Evolutionary conservation across 164 flowering plant genomes (phyloP).

Genomic region (Platanus orientalis): DNA sequence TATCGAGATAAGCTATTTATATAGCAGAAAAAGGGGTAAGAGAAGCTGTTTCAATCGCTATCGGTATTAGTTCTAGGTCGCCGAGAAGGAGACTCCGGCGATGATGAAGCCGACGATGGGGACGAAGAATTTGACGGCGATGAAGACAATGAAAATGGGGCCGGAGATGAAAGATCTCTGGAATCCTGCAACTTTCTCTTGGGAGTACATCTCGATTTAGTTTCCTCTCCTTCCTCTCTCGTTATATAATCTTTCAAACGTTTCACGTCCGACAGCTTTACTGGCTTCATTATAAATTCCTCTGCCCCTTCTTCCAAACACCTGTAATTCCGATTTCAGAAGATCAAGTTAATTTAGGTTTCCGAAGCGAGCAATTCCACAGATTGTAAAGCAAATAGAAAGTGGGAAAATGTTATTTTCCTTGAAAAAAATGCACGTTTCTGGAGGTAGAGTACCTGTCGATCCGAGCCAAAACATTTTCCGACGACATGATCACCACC

Average conservation of each 20-base stretch:
- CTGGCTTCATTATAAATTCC: constrained; percentile 79
- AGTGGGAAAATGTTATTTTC: too few species aligned
- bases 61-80: constrained; percentile 1
- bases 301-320: constrained; percentile 95
- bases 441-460: constrained; percentile 54
- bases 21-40: too few species aligned
- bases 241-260: constrained; percentile 48
- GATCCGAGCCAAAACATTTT: constrained; percentile 57
- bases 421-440: too few species aligned
- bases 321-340: constrained; percentile 22
- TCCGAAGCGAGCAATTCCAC: too few species aligned
- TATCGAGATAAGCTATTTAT: too few species aligned
- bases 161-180: constrained; percentile 19
- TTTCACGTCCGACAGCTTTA: constrained; percentile 70
- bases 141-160: neutral
- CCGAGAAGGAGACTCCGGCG: constrained; percentile 14
- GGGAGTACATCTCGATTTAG: constrained; percentile 4
- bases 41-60: too few species aligned
- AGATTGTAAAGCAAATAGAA: too few species aligned
- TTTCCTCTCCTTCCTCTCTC: constrained; percentile 31
- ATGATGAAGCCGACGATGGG: constrained; percentile 5
- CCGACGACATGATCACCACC: constrained; percentile 76
- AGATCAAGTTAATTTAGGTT: too few species aligned
- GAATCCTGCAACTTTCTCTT: constrained; percentile 43
- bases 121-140: constrained; percentile 2